Base-by-base conservation (phyloP, 2,329 filamentous ascomycete species). In the Aspergillus glaucus region DNA sequence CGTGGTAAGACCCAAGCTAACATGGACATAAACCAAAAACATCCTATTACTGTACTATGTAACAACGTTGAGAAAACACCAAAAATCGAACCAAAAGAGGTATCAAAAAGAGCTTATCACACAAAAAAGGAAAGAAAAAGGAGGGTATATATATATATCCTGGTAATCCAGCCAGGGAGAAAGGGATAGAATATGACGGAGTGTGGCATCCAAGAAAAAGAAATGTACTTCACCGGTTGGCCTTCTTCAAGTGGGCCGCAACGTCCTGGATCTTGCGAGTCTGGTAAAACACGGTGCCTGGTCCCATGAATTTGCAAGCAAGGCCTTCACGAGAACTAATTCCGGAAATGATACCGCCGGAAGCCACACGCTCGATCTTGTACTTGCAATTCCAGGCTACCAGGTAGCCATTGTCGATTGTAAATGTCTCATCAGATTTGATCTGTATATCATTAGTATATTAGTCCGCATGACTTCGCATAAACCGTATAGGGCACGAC, bases 331-430 rank as follows among this genome's bases (percentile, higher is more conserved):
- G 86, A 0, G 88, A 85, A 24, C 84, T 82, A 19, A 95, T 69
- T 8, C 85, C 84, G n/a, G 88, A 92, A n/a, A 98, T 86, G 54
- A 98, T 84, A 34, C 93, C 93, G 2, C 93, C 93, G 3, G 87
- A 93, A 0, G 92, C 85, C 3, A 94, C 86, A 14, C 93, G 84
- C 72, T 96, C 90, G 54, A 98, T 82, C 4, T 88, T 79, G 62
- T 97, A 98, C 63, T 95, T 89, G 63, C 87, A 91, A 66, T 96
- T 96, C 93, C 93, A 98, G 0, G 93, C 92, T 0, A 97, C 90
- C 1, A 97, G 77, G 59, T 97, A 90, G 3, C 89, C 89, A 60
- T 95, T 95, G 62, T 95, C 89, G 49, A 96, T 84, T 56, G 93
- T 88, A 69, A 96, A 97, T 58, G 86, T 86, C 66, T 97, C 92